A percentile compares a stretch with the other conserved stretches of the same genome.
Conservation (phyloP, 495 filamentous ascomycete genomes). For the Tuber microsphaerosporum region DNA sequence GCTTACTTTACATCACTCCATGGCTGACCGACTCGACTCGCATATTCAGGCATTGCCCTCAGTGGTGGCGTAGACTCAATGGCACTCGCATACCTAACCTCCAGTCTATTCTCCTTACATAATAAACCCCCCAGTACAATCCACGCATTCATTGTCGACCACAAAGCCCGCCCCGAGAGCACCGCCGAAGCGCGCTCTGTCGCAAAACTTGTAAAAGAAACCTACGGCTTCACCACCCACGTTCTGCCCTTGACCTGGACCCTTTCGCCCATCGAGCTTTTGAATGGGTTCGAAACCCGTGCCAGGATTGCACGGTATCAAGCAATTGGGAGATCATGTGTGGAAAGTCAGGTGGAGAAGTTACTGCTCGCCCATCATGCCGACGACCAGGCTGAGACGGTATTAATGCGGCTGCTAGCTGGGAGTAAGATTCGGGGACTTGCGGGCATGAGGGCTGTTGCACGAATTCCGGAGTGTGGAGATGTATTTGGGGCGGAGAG, state of each 20-base stretch:
- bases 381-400: slow-evolving; percentile 83
- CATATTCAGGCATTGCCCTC: slow-evolving; percentile 62
- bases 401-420: slow-evolving; percentile 73
- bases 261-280: slow-evolving; percentile 45
- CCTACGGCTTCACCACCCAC: slow-evolving; percentile 22
- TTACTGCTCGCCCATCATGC: slow-evolving; percentile 73
- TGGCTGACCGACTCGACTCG: slow-evolving; percentile 2
- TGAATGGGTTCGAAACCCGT: slow-evolving; percentile 60
- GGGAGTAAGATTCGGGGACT: slow-evolving; percentile 72
- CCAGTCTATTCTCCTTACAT: slow-evolving; percentile 44
- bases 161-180: slow-evolving; percentile 63
- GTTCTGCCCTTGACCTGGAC: slow-evolving; percentile 45
- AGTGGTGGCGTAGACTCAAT: slow-evolving; percentile 96
- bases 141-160: slow-evolving; percentile 69
- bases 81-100: slow-evolving; percentile 75
- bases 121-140: slow-evolving; percentile 46
- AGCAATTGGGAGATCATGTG: slow-evolving; percentile 58
- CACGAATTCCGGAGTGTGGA: slow-evolving; percentile 74
- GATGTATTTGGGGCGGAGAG: slow-evolving; percentile 62
- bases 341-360: slow-evolving; percentile 50
- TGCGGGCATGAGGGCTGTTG: slow-evolving; percentile 56
- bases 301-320: slow-evolving; percentile 71
- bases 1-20: background rate
- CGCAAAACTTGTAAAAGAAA: slow-evolving; percentile 46
- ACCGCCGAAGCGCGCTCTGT: slow-evolving; percentile 60